Base-by-base conservation (phyloP, 352 stramenopile species). In the Globisporangium middletonii region DNA sequence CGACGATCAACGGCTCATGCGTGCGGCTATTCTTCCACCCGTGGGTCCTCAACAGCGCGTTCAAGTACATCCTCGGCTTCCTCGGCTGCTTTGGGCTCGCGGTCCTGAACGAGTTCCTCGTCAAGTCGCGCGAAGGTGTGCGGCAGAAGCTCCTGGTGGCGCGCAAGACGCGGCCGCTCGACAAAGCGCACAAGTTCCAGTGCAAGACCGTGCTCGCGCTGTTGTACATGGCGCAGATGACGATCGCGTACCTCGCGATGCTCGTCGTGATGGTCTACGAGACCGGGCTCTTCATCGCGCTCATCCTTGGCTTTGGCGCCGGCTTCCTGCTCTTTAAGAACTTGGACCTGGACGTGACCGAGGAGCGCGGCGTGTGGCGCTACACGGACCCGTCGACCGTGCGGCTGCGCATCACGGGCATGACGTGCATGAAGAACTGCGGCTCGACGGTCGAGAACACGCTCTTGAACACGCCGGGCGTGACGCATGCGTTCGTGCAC, bases 361-460 rank as follows among this genome's bases (percentile, higher is more conserved):
- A 84, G 52, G 80, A 88, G 63, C 82, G 79, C 43, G 82, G 79
- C 13, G 73, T 74, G 48, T 89, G 79, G 79, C 75, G 79, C 19
- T 89, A 79, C 60, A 83, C 75, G 13, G 75, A 89, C 49, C 72
- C 72, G 60, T 86, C 79, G n/a, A 89, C 75, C 12, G 72, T 94
- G 45, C 61, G 73, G 13, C 74, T 95, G 27, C 69, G 72, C 50
- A 75, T 98, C 5, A 83, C 95, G 50, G 90, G 92, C 49, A 97
- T 97, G 79, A 83, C 75, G 52, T 92, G 83, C 50, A 88, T 97
- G 77, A 89, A 93, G 35, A 96, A 96, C 65, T 92, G 88, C 59
- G 95, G 93, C 33, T 96, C 56, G 44, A 93, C 84, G 3, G 78
- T 94, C 12, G 62, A 79, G 57, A 82, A 83, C 48, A 68, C 84